Percentiles rank a stretch among this genome's conserved stretches.
phyloP scores from a whole-genome alignment of 495 filamentous ascomycete genomes.

The Sporormia fimetaria region DNA sequence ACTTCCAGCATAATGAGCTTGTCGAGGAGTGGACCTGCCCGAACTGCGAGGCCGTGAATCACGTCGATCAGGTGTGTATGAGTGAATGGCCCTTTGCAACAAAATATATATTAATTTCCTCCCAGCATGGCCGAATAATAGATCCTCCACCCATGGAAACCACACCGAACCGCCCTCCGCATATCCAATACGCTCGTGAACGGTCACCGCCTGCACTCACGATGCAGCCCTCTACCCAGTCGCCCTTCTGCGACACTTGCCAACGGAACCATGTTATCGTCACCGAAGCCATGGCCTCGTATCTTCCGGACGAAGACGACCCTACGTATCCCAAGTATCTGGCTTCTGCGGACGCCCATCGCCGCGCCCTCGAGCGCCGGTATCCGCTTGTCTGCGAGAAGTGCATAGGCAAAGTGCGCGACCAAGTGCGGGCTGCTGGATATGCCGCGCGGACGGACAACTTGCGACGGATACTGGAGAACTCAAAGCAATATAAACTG shows the following conservation, averaged over 20 bases:
- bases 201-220: constrained; percentile 28
- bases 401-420: constrained; percentile 56
- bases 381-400: constrained; percentile 76
- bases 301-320: constrained; percentile 56
- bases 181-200: constrained; percentile 27
- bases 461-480: constrained; percentile 59
- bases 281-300: constrained; percentile 53
- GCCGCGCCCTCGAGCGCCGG: constrained; percentile 52
- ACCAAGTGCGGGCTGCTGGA: constrained; percentile 51
- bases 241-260: constrained; percentile 68
- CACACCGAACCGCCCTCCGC: constrained; percentile 24
- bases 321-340: constrained; percentile 49
- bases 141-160: constrained; percentile 57
- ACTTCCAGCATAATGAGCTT: constrained; percentile 15
- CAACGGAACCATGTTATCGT: constrained; percentile 73
- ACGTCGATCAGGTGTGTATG: constrained; percentile 53
- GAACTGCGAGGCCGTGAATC: constrained; percentile 47
- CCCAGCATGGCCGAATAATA: constrained; percentile 69
- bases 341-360: constrained; percentile 47
- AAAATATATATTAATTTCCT: constrained; percentile 10
- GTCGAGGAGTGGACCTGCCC: constrained; percentile 20
- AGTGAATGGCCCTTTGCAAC: background rate
- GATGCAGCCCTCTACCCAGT: constrained; percentile 33
- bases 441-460: constrained; percentile 75
- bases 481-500: constrained; percentile 39